These are phyloP conservation scores for Solanum verrucosum DNA, from an alignment of 257 asterid genomes.

Conservation along the genomic window DNA sequence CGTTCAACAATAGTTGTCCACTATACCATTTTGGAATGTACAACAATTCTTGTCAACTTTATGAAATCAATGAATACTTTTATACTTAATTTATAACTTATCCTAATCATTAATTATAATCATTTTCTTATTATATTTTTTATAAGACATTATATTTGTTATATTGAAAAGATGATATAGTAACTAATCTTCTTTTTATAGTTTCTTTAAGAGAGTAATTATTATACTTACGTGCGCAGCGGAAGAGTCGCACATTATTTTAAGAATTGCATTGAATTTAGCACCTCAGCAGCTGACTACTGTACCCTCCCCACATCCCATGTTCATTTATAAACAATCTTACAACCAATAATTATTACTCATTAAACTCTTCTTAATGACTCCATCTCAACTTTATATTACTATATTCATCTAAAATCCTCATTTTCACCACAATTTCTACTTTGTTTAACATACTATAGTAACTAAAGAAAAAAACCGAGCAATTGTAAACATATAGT, in stretches of 20 bases:
- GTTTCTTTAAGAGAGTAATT: neutral
- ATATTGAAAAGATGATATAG: too few species aligned
- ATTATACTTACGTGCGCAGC: neutral
- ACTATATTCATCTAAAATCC: neutral
- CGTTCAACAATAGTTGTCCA: too few species aligned
- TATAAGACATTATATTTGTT: too few species aligned
- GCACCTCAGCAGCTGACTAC: neutral
- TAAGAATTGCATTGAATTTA: neutral
- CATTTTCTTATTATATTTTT: too few species aligned
- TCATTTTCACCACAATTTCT: neutral
- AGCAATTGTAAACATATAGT: neutral
- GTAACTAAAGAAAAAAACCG: neutral
- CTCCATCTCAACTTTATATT: neutral
- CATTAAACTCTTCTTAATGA: neutral
- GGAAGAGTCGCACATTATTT: neutral
- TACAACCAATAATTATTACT: neutral
- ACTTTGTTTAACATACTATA: neutral
- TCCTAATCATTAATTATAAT: too few species aligned
- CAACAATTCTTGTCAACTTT: too few species aligned
- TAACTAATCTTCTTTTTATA: too few species aligned
- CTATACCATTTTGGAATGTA: too few species aligned
- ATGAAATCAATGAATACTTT: too few species aligned
- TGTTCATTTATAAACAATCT: neutral
- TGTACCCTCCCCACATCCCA: neutral
- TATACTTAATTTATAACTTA: too few species aligned